phyloP scores from a whole-genome alignment of 2,329 filamentous ascomycete species.

The Periconia sp. region DNA sequence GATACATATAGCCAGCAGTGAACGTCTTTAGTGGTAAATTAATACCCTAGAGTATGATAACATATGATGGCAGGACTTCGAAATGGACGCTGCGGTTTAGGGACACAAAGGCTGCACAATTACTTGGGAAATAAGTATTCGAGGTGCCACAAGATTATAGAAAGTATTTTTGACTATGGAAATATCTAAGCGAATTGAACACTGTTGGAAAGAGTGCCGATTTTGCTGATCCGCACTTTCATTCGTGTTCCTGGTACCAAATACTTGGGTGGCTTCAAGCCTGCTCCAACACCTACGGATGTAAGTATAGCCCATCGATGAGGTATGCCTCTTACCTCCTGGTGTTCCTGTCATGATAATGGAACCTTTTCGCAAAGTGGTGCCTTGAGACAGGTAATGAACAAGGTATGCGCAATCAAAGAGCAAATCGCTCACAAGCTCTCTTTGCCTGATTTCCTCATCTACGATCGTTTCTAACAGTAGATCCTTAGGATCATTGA shows the following conservation, averaged over 20 bases:
- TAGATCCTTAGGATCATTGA: conserved; percentile 55
- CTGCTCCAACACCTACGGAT: conserved; percentile 40
- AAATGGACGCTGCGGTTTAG: no score
- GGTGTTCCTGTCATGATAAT: conserved; percentile 57
- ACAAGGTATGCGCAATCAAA: conserved; percentile 53
- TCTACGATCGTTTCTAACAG: conserved; percentile 52
- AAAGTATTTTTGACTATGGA: no score
- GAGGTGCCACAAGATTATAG: no score
- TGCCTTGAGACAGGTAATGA: conserved; percentile 50
- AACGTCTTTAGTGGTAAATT: no score
- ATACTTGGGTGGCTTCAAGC: conserved; percentile 39
- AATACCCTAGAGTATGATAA: no score
- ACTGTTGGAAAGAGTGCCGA: conserved; percentile 30
- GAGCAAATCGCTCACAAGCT: conserved; percentile 50
- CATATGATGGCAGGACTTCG: no score
- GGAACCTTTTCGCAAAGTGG: conserved; percentile 48
- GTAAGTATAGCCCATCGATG: no score
- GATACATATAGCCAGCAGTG: no score
- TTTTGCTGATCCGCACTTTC: conserved; percentile 18
- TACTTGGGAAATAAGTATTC: no score
- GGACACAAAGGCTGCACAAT: no score
- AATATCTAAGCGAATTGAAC: no score
- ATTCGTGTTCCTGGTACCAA: conserved; percentile 21
- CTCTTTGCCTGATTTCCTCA: conserved; percentile 52
- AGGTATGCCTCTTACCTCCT: no score